Conservation (phyloP, 2,329 filamentous ascomycete species). For the Scytalidium sp. region DNA sequence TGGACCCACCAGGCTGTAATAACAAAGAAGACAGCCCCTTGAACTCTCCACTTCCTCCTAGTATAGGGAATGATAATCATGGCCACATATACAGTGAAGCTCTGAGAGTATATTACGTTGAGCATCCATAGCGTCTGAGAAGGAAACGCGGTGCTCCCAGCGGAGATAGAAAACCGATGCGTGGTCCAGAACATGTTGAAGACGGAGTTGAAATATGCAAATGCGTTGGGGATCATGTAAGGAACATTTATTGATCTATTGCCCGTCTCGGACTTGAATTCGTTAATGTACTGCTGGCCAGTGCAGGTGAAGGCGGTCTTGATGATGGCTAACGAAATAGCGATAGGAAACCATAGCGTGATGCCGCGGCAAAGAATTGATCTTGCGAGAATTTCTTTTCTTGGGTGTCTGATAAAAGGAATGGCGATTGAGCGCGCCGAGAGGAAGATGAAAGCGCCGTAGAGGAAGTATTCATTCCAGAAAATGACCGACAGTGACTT, state of each 20-base stretch:
- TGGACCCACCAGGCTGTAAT: constrained; percentile 43
- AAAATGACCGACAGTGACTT: constrained; percentile 41
- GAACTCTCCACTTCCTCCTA: constrained; percentile 13
- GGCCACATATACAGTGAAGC: constrained; percentile 44
- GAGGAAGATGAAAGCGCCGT: constrained; percentile 42
- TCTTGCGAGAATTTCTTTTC: constrained; percentile 31
- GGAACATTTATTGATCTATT: constrained; percentile 35
- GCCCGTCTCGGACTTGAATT: constrained; percentile 32
- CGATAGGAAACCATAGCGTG: constrained; percentile 37
- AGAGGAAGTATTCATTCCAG: constrained; percentile 42
- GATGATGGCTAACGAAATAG: constrained; percentile 36
- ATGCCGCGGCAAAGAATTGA: constrained; percentile 39
- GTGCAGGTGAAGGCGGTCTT: constrained; percentile 32
- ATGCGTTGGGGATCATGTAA: constrained; percentile 31
- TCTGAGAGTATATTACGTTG: constrained; percentile 41
- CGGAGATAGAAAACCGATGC: constrained; percentile 33
- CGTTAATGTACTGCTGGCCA: constrained; percentile 30
- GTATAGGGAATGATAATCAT: constrained; percentile 40
- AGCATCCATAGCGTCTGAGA: constrained; percentile 43
- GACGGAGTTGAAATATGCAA: constrained; percentile 42
- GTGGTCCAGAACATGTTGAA: constrained; percentile 45
- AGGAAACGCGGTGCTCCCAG: constrained; percentile 39
- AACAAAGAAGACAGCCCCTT: constrained; percentile 32
- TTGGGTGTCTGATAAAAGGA: constrained; percentile 36
- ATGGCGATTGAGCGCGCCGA: constrained; percentile 39